Evolutionary conservation across 2,329 filamentous ascomycete genomes (phyloP), one percentile per base, ranked within the genome.

Genomic region (Berkeleyomyces basicola): DNA sequence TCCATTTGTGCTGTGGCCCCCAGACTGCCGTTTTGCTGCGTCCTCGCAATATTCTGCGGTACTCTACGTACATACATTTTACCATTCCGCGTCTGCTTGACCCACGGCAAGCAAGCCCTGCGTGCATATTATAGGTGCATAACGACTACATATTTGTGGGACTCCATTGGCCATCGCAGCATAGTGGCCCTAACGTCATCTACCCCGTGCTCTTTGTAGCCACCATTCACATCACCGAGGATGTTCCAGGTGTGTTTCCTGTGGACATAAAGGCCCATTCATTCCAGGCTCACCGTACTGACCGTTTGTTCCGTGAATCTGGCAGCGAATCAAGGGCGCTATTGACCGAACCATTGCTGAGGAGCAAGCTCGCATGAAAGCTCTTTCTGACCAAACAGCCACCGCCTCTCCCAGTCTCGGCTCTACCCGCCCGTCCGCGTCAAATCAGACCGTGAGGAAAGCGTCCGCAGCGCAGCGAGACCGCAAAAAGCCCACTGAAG

Each of bases 281-380:
- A 36, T 6, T 10, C 40, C n/a, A 9, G 49, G 33, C 36, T 31
- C 1, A 4, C 14, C 42, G 7, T n/a, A 44, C 43, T 14, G 44
- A 33, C 11, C 36, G 49, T 33, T 46, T 57, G 7, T 46, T 33
- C 51, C 49, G 43, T 3, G 14, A 55, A 36, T 9, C 51, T 36
- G 33, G 60, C 71, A 93, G 87, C 83, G 88, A 77, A 78, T 95
- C 68, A 88, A 89, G 76, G 88, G 86, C 69, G 87, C 87, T 65
- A 90, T 95, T 72, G 88, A 95, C 72, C 84, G 85, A 69, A 86
- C 86, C 69, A 93, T 96, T 70, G 88, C 90, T 69, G 90, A 96
- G 75, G 91, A 96, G 75, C 89, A 95, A 74, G 87, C 89, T 64
- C 86, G 88, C 64, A 87, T 90, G 71, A 82, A 82, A 70, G 74